Percentiles rank a stretch among this genome's conserved stretches.
Evolutionary conservation across 2,329 filamentous ascomycete genomes (phyloP).

Genomic region (Colletotrichum viniferum): DNA sequence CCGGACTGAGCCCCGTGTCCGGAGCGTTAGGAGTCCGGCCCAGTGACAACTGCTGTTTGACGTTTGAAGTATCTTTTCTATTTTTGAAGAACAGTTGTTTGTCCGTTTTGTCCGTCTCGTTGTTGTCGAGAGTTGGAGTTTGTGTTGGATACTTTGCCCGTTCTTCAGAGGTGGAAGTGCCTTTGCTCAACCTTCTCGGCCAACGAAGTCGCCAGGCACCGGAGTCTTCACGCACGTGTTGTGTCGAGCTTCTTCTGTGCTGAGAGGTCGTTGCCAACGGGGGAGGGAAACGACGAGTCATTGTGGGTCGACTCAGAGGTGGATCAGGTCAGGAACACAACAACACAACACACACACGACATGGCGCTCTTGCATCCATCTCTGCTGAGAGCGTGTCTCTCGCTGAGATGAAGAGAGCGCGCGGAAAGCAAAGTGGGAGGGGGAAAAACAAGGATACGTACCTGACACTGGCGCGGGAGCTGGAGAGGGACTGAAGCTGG

Average conservation of each 20-base stretch:
- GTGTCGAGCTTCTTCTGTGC: background rate
- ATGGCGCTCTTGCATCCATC: background rate
- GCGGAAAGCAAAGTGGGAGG: background rate
- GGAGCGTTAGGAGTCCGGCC: background rate
- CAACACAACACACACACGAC: background rate
- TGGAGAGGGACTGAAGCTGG: background rate
- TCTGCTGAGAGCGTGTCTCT: background rate
- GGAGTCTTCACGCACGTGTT: background rate
- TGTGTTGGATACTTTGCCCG: background rate
- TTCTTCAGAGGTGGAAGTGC: background rate
- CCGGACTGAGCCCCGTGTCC: background rate
- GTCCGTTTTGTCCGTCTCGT: background rate
- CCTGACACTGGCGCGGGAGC: background rate
- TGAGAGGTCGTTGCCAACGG: background rate
- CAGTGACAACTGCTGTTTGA: background rate
- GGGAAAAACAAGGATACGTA: background rate
- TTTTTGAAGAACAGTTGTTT: background rate
- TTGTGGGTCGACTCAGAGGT: background rate
- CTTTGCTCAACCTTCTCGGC: background rate
- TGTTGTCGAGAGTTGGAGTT: background rate
- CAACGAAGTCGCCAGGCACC: background rate
- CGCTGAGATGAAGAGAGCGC: background rate
- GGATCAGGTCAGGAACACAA: background rate
- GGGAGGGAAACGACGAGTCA: constrained; percentile 11
- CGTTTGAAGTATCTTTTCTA: background rate